These are phyloP conservation scores for Emmonsiellopsis sp. DNA, from an alignment of 2,329 filamentous ascomycete species.

Conservation along the genomic window DNA sequence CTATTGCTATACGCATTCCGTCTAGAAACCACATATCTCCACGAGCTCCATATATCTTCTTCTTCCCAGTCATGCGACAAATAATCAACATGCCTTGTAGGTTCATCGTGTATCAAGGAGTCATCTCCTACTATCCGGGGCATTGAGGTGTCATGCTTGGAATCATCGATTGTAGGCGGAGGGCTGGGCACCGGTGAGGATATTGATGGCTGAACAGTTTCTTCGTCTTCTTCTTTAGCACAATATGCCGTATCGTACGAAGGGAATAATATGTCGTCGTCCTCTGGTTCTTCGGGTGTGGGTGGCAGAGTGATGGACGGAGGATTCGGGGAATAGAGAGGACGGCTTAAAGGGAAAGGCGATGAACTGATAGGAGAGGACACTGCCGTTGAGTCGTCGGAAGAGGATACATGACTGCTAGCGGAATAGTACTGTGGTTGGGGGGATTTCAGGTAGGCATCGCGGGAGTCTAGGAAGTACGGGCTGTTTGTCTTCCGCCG, in stretches of 20 bases:
- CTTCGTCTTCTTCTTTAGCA: constrained; percentile 12
- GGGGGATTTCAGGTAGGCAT: constrained; percentile 10
- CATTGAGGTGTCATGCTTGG: neutral
- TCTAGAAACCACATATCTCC: constrained; percentile 82
- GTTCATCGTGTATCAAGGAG: constrained; percentile 61
- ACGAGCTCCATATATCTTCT: constrained; percentile 95
- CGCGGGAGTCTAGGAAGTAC: constrained; percentile 11
- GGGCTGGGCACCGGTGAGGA: constrained; percentile 12
- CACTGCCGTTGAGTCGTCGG: constrained; percentile 26
- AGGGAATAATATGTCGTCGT: constrained; percentile 34
- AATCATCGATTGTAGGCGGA: neutral
- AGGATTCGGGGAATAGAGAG: constrained; percentile 25
- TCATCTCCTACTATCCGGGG: constrained; percentile 51
- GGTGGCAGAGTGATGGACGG: constrained; percentile 26
- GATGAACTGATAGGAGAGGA: constrained; percentile 28
- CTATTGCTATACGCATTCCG: constrained; percentile 71
- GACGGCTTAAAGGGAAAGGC: constrained; percentile 9
- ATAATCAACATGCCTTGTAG: constrained; percentile 88
- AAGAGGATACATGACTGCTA: constrained; percentile 19
- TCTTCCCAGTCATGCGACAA: constrained; percentile 88
- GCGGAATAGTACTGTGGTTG: neutral
- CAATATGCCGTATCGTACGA: constrained; percentile 28
- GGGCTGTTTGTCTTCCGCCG: constrained; percentile 9
- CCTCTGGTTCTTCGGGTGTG: constrained; percentile 17
- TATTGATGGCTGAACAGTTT: constrained; percentile 11